Conservation (phyloP, 352 stramenopile species). For the Phytophthora sp. region DNA sequence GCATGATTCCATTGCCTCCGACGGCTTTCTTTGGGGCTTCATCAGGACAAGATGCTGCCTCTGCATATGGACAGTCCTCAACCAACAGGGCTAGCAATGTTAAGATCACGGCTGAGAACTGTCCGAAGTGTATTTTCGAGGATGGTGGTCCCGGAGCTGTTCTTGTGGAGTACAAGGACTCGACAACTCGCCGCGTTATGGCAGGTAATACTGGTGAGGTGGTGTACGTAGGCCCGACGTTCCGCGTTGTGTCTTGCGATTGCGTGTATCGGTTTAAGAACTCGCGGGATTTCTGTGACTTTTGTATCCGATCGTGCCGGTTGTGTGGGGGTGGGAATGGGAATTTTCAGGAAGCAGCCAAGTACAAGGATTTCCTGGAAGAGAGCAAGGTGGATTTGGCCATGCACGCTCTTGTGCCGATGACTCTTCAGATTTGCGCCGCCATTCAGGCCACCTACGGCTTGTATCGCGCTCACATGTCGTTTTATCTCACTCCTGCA, state of each 20-base stretch:
- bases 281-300: conserved; percentile 71
- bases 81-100: conserved; percentile 15
- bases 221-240: conserved; percentile 74
- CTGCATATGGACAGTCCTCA: conserved; percentile 43
- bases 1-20: conserved; percentile 73
- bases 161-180: conserved; percentile 68
- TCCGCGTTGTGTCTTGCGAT: conserved; percentile 85
- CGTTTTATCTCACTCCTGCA: conserved; percentile 55
- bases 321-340: conserved; percentile 80
- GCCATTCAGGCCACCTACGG: conserved; percentile 50
- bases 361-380: conserved; percentile 78
- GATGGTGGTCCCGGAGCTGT: conserved; percentile 77
- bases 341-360: conserved; percentile 75
- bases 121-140: conserved; percentile 82
- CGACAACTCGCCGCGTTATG: conserved; percentile 51
- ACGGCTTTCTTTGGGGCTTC: conserved; percentile 75
- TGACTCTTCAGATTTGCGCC: conserved; percentile 56
- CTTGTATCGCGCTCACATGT: conserved; percentile 55
- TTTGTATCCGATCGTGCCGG: conserved; percentile 75
- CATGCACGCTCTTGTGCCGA: conserved; percentile 63
- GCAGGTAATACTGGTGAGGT: conserved; percentile 51
- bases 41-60: conserved; percentile 54
- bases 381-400: conserved; percentile 61
- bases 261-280: conserved; percentile 79
- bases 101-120: conserved; percentile 80